Base-by-base conservation (phyloP, 2,329 filamentous ascomycete genomes). In the Colletotrichum horii region DNA sequence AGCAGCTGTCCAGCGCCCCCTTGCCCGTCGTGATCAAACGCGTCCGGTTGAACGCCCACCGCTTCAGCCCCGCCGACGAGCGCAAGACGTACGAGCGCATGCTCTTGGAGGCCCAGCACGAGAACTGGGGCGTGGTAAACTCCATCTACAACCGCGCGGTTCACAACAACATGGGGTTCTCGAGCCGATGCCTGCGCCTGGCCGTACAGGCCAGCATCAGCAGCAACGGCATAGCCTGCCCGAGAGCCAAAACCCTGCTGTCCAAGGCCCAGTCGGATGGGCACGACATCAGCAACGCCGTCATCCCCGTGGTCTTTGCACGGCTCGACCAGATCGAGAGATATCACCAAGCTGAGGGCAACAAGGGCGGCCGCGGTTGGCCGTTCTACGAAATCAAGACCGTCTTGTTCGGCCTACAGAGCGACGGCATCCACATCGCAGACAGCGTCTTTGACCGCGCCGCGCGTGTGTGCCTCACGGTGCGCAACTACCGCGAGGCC, bases 121-220 rank as follows among this genome's bases (percentile, higher is more conserved):
- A 82, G 14, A 80, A 82, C 7, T 84, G 84, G 78, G 71, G 67
- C 6, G 76, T 79, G 15, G 85, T 85, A 0, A 78, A 85, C 68
- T 78, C 77, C 19, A 82, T 86, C 6, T 90, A 89, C 79, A 83
- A 80, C 66, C 79, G 79, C 30, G 85, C 85, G 1, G 60, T 83
- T 2, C 78, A 76, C 12, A 79, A 78, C 6, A 83, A 84, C 22
- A 81, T 88, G 78, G 80, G 81, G 2, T 83, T 83, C 74, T 86
- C 84, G 32, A 78, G 79, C 4, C 83, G 85, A 28, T 88, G 86
- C 69, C 82, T 91, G 16, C 85, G 86, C n/a, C 81, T 90, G 7
- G 88, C 87, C 11, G 85, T 91, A 11, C 78, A 85, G 12, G 87
- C 88, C 3, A 82, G 84, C 16, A 78, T 90, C 66, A 80, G 80